Percentiles rank a stretch among this genome's conserved stretches.
These are phyloP conservation scores for Neobulgaria alba DNA, from an alignment of 2,329 filamentous ascomycete species.

Conservation along the genomic window DNA sequence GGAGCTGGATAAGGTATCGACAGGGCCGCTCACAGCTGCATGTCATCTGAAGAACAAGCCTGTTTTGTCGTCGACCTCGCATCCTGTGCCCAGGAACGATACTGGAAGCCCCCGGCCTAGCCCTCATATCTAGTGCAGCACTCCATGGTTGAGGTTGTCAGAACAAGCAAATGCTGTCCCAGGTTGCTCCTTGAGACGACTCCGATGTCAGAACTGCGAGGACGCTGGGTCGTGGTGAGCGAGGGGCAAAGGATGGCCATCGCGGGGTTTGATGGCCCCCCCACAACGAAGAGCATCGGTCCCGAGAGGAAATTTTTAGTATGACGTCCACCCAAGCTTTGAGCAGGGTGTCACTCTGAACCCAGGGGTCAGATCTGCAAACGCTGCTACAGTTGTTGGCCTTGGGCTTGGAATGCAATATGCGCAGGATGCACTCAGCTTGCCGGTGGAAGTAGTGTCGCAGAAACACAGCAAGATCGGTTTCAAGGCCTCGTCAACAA, in stretches of 20 bases:
- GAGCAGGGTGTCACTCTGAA: too few species aligned
- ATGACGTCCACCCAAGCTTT: neutral
- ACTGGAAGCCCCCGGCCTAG: neutral
- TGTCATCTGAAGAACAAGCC: too few species aligned
- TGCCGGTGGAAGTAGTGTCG: too few species aligned
- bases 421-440: too few species aligned
- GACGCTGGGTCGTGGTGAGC: neutral
- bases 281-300: neutral
- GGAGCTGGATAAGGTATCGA: too few species aligned
- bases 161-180: neutral
- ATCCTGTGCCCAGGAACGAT: neutral
- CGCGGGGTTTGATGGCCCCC: neutral
- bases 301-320: neutral
- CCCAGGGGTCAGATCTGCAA: too few species aligned
- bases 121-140: neutral
- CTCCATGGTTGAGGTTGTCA: neutral
- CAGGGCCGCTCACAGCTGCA: too few species aligned
- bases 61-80: too few species aligned
- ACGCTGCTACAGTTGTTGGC: too few species aligned
- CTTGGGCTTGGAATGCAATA: too few species aligned
- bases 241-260: neutral
- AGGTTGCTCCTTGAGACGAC: neutral
- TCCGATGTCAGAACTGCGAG: neutral
- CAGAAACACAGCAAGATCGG: too few species aligned
- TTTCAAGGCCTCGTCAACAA: too few species aligned